phyloP scores from a whole-genome alignment of 352 stramenopile genomes.

The Plasmopara viticola region DNA sequence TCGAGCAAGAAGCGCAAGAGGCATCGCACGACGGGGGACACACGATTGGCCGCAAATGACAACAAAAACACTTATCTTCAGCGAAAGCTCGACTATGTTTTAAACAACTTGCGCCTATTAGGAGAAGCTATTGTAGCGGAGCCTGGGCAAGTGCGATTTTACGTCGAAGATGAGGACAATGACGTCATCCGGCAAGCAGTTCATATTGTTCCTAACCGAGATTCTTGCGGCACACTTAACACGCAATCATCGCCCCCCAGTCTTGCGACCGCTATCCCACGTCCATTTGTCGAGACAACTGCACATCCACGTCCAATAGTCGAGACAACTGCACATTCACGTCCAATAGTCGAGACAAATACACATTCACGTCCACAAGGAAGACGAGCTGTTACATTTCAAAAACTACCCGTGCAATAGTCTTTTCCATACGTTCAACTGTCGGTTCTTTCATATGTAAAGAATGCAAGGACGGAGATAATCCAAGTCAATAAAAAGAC shows the following conservation, averaged over 20 bases:
- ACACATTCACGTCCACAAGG: slow-evolving; percentile 2
- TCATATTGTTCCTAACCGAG: slow-evolving; percentile 33
- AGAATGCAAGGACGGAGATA: neutral
- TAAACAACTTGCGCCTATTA: slow-evolving; percentile 44
- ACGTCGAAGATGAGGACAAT: slow-evolving; percentile 32
- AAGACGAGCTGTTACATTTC: slow-evolving; percentile 24
- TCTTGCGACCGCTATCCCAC: slow-evolving; percentile 1
- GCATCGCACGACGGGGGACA: slow-evolving; percentile 14
- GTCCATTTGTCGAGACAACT: slow-evolving; percentile 4
- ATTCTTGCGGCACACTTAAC: slow-evolving; percentile 4
- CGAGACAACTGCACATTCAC: slow-evolving; percentile 3
- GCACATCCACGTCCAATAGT: slow-evolving; percentile 1
- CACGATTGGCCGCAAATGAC: slow-evolving; percentile 18
- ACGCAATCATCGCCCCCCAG: slow-evolving; percentile 4
- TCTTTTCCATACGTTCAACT: too few relatives aligned
- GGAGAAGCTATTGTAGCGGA: slow-evolving; percentile 32
- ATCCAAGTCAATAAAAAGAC: neutral
- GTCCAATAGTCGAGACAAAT: slow-evolving; percentile 4
- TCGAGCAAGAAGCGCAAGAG: slow-evolving; percentile 33
- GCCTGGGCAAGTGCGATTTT: slow-evolving; percentile 40
- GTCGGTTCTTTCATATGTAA: neutral
- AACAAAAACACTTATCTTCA: slow-evolving; percentile 40
- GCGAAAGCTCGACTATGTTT: slow-evolving; percentile 40
- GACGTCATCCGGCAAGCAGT: slow-evolving; percentile 33
- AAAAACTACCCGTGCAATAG: neutral